Base-by-base conservation (phyloP, 1,284 basidiomycete species). In the Microbotryum intermedium region DNA sequence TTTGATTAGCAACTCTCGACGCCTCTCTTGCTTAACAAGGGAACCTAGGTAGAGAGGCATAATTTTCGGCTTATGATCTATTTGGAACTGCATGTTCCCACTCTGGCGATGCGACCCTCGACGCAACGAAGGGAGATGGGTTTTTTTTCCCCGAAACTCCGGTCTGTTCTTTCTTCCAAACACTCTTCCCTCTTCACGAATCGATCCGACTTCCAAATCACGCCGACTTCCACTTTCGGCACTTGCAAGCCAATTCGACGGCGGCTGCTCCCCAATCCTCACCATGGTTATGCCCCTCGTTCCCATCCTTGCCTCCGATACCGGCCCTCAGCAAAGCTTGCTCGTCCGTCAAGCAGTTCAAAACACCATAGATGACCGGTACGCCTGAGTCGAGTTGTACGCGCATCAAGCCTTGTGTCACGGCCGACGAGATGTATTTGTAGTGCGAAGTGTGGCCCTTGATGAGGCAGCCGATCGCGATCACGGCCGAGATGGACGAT, bases 381-480 rank as follows among this genome's bases (percentile, higher is more conserved):
- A 88, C 83, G 23, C 90, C 89, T 2, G 87, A 86, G 75, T 98
- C 93, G 69, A 97, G 79, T 73, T 93, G 90, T 28, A 97, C 83
- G 66, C 84, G 83, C 94, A 97, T 98, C 69, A 98, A 80, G 44
- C 86, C 92, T 71, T 94, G 86, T 49, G 89, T 86, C 61, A 95
- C 90, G 59, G 85, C 83, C 70, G 97, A 92, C 73, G 84, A 90
- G 75, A 98, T 99, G 80, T 99, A 99, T 76, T 97, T 92, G 74
- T 95, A 97, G 78, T 97, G 92, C 90, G 94, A 94, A 18, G 92
- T 95, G 4, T 84, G 81, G 59, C 92, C 94, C 77, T 98, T 98
- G 82, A 98, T 97, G 73, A 98, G 84, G 50, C 93, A 90, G 11
- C 94, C 94, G 71, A 98, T 91, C 45, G 92, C 90, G 72, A 98